These are phyloP conservation scores for Pythium phragmiticola DNA, from an alignment of 352 stramenopile genomes.

Conservation along the genomic window DNA sequence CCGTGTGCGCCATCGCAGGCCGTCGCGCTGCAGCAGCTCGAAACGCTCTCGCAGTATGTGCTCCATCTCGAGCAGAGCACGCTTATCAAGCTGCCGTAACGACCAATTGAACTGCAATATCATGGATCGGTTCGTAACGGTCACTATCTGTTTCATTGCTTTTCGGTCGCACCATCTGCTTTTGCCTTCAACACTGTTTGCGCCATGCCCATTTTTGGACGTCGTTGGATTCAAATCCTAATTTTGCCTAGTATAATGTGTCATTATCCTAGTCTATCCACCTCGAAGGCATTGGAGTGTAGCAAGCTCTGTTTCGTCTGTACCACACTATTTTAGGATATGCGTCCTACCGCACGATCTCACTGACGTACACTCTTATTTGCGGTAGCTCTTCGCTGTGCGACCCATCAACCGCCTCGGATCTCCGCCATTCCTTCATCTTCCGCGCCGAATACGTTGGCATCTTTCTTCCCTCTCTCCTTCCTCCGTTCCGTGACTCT, in stretches of 20 bases:
- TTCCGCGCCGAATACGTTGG: neutral
- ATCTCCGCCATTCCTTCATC: constrained; percentile 4
- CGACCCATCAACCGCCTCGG: neutral
- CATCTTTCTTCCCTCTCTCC: neutral
- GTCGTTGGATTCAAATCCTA: neutral
- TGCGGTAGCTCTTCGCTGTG: neutral
- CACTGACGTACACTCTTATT: neutral
- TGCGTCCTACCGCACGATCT: neutral
- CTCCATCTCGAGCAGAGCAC: constrained; percentile 76
- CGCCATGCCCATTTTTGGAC: neutral
- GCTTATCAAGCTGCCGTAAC: constrained; percentile 51
- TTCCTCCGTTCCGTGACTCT: neutral
- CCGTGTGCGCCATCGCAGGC: constrained; percentile 23
- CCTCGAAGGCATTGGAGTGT: too few species aligned
- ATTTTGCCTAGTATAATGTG: constrained; percentile 20
- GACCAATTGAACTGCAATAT: neutral
- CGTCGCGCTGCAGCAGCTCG: constrained; percentile 54
- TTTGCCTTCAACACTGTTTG: constrained; percentile 17
- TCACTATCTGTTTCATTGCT: constrained; percentile 3
- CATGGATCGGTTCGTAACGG: neutral
- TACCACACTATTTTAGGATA: neutral
- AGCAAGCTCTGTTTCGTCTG: too few species aligned
- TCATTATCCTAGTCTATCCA: neutral
- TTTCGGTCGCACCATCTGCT: constrained; percentile 21
- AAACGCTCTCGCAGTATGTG: constrained; percentile 63